Evolutionary conservation across 495 filamentous ascomycete species (phyloP), one percentile per base, ranked within the genome.

Genomic region (Aspergillus homomorphus): DNA sequence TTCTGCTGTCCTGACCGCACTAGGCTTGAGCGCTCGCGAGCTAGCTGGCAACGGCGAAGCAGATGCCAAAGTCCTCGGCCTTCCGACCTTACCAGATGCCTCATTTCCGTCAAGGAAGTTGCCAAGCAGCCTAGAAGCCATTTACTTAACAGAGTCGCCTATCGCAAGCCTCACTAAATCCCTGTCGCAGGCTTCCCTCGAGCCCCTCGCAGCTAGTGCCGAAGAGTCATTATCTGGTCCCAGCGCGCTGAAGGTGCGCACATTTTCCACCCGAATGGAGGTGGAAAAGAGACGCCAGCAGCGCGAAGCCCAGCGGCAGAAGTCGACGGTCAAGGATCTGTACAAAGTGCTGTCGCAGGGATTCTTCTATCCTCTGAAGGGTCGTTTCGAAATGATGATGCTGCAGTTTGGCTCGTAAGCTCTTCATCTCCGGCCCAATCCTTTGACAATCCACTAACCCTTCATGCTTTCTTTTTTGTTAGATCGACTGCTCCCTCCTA

Each of bases 11-110:
- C 86, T 98, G 41, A 88, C 87, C 51, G 85, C 88, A 5, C 74
- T 98, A 18, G 92, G 93, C 15, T 74, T 99, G 0, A 83, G 86
- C 48, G 91, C 89, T n/a, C 82, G 94, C 45, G 94, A 98, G 70
- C 71, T 99, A 1, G 91, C 89, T 0, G 92, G 94, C 7, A 86
- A 88, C 54, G 86, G 87, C 24, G 78, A 82, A 23, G 88, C 87
- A 10, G 87, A 87, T 61, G 70, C 75, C 15, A 73, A 66, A 56
- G 68, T 54, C 65, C 69, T 70, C 54, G 70, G 59, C 60, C 76
- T 72, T 14, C 69, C 79, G 19, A 59, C 56, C 22, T 48, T 73
- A 4, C 60, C 66, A 59, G 64, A 84, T 71, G 67, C 74, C 66
- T 55, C 74, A 66, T 93, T 94, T 64, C 89, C 91, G 3, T 90